phyloP scores from a whole-genome alignment of 1,284 basidiomycete genomes.

The Puccinia novopanici region DNA sequence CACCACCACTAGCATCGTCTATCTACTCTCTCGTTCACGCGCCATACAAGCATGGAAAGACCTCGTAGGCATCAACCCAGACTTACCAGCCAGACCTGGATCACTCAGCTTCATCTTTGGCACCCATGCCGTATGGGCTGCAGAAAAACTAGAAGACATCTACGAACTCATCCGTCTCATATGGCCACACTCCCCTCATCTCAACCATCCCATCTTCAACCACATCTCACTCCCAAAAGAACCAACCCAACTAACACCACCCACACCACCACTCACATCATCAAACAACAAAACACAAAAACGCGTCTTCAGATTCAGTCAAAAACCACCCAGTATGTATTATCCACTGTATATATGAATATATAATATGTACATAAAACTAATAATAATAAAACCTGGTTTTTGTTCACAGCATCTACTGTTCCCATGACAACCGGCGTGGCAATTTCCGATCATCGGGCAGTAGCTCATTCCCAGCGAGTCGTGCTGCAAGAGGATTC shows the following conservation, averaged over 20 bases:
- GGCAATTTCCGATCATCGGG: too few relatives aligned
- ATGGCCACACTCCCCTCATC: conserved; percentile 21
- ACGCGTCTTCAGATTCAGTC: conserved; percentile 24
- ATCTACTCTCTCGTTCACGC: conserved; percentile 3
- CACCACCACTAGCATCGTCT: not conserved
- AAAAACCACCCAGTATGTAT: not conserved
- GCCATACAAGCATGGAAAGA: conserved; percentile 43
- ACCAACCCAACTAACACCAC: not conserved
- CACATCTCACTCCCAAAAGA: not conserved
- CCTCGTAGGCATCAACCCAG: conserved; percentile 13
- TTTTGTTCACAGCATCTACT: too few relatives aligned
- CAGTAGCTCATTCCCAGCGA: not conserved
- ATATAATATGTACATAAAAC: not conserved
- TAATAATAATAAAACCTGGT: too few relatives aligned
- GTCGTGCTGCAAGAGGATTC: not conserved
- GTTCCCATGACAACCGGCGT: too few relatives aligned
- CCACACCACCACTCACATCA: not conserved
- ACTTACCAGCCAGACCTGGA: conserved; percentile 6
- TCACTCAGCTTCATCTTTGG: conserved; percentile 28
- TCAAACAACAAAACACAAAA: not conserved
- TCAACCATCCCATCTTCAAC: not conserved
- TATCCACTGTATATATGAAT: too few relatives aligned
- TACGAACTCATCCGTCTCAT: conserved; percentile 4
- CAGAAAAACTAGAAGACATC: not conserved
- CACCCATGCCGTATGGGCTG: conserved; percentile 1